A percentile compares a stretch with the other conserved stretches of the same genome.
phyloP scores from a whole-genome alignment of 352 stramenopile genomes.

The Phytophthora constricta region DNA sequence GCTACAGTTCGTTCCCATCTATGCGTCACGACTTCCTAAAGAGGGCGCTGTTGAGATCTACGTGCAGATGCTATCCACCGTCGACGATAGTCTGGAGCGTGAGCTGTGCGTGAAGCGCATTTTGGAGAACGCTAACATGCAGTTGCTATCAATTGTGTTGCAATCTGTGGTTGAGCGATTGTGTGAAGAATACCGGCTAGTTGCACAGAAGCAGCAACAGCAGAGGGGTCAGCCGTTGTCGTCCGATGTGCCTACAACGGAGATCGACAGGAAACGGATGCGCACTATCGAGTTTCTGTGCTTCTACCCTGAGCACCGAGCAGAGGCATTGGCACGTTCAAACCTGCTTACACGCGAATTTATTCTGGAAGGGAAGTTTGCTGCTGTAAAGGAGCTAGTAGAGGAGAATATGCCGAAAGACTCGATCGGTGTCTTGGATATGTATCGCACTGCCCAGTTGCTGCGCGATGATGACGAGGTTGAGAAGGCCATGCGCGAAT shows the following conservation, averaged over 20 bases:
- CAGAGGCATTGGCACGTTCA: conserved; percentile 58
- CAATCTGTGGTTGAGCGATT: conserved; percentile 62
- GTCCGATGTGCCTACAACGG: conserved; percentile 38
- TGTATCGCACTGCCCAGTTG: conserved; percentile 55
- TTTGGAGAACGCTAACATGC: conserved; percentile 66
- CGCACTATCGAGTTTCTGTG: conserved; percentile 73
- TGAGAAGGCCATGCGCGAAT: conserved; percentile 61
- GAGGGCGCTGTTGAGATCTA: conserved; percentile 73
- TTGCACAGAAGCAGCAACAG: conserved; percentile 38
- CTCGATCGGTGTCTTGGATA: conserved; percentile 66
- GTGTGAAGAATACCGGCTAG: conserved; percentile 39
- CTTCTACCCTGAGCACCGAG: conserved; percentile 75
- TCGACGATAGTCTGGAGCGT: conserved; percentile 71
- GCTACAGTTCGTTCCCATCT: conserved; percentile 78
- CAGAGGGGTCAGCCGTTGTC: conserved; percentile 27
- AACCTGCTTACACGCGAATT: conserved; percentile 79
- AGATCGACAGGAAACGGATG: conserved; percentile 69
- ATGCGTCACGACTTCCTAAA: conserved; percentile 68
- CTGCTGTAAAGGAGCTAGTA: conserved; percentile 63
- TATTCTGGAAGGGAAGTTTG: conserved; percentile 74
- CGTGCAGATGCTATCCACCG: conserved; percentile 66
- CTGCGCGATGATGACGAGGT: conserved; percentile 55
- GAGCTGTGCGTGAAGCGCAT: conserved; percentile 75
- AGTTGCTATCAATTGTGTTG: conserved; percentile 69
- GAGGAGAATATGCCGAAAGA: conserved; percentile 69